These are phyloP conservation scores for Irpex sp. DNA, from an alignment of 1,284 basidiomycete species.

Conservation along the genomic window DNA sequence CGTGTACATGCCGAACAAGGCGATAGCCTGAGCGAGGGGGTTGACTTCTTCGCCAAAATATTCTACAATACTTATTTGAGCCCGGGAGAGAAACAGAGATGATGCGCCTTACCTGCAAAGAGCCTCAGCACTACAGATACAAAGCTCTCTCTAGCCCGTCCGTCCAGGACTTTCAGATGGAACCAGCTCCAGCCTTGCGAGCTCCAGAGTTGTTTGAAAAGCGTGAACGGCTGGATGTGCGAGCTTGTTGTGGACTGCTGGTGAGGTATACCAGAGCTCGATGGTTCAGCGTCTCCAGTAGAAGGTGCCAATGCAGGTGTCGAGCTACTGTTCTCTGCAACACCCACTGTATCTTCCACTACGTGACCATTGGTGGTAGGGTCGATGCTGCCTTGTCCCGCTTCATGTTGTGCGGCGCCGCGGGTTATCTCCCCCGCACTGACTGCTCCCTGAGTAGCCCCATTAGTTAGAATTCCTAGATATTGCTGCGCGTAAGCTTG, in stretches of 20 bases:
- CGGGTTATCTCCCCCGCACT: background rate
- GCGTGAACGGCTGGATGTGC: conserved; percentile 45
- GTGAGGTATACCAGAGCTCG: no score
- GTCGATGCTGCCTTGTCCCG: no score
- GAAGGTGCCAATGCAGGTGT: no score
- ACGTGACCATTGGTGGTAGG: no score
- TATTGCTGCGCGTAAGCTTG: conserved; percentile 39
- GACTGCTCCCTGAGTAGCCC: background rate
- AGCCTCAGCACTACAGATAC: conserved; percentile 53
- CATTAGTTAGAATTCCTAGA: conserved; percentile 29
- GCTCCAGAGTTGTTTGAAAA: conserved; percentile 70
- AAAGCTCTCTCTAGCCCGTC: conserved; percentile 56
- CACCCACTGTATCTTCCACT: background rate
- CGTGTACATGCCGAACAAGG: conserved; percentile 65
- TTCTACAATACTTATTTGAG: conserved; percentile 37
- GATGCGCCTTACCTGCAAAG: conserved; percentile 51
- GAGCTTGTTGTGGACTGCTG: no score
- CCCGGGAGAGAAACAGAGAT: background rate
- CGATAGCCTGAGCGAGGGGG: conserved; percentile 48
- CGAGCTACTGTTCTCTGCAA: no score
- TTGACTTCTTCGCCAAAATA: conserved; percentile 43
- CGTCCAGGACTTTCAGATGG: conserved; percentile 68
- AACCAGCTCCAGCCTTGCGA: conserved; percentile 68
- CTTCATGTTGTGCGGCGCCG: background rate
- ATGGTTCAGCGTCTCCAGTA: no score